Percentiles rank a stretch among this genome's conserved stretches.
These are phyloP conservation scores for Termitomyces sp. DNA, from an alignment of 768 basidiomycete species.

Conservation along the genomic window DNA sequence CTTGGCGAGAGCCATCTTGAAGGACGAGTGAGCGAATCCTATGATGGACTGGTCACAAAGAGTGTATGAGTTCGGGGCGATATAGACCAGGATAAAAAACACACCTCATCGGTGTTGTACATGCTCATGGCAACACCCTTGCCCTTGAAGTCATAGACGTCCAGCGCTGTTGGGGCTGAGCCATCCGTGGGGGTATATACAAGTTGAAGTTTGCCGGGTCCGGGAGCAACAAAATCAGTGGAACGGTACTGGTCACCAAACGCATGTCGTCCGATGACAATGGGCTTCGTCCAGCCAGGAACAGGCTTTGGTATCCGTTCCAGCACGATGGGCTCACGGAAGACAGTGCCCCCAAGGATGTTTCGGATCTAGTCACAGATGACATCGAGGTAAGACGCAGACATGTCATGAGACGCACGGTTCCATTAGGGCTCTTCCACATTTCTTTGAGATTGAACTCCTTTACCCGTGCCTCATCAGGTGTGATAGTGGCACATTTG, in stretches of 20 bases:
- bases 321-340: slow-evolving; percentile 97
- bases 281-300: slow-evolving; percentile 96
- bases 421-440: slow-evolving; percentile 98
- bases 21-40: slow-evolving; percentile 95
- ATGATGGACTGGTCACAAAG: slow-evolving; percentile 59
- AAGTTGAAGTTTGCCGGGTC: slow-evolving; percentile 90
- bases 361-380: slow-evolving; percentile 73
- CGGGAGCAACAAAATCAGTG: slow-evolving; percentile 89
- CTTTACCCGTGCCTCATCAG: slow-evolving; percentile 91
- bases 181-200: slow-evolving; percentile 84
- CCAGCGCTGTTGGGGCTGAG: slow-evolving; percentile 53
- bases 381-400: background rate
- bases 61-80: background rate
- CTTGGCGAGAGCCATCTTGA: slow-evolving; percentile 90
- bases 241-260: slow-evolving; percentile 98
- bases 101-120: slow-evolving; percentile 96
- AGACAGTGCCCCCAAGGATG: slow-evolving; percentile 96
- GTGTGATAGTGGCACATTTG: slow-evolving; percentile 99
- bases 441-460: slow-evolving; percentile 99
- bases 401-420: slow-evolving; percentile 40
- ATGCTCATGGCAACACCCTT: slow-evolving; percentile 92
- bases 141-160: slow-evolving; percentile 93
- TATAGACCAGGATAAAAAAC: background rate
- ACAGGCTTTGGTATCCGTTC: slow-evolving; percentile 86
- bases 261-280: slow-evolving; percentile 94